Evolutionary conservation across 495 filamentous ascomycete species (phyloP), one percentile per base, ranked within the genome.

Genomic region (Neurospora sp.): DNA sequence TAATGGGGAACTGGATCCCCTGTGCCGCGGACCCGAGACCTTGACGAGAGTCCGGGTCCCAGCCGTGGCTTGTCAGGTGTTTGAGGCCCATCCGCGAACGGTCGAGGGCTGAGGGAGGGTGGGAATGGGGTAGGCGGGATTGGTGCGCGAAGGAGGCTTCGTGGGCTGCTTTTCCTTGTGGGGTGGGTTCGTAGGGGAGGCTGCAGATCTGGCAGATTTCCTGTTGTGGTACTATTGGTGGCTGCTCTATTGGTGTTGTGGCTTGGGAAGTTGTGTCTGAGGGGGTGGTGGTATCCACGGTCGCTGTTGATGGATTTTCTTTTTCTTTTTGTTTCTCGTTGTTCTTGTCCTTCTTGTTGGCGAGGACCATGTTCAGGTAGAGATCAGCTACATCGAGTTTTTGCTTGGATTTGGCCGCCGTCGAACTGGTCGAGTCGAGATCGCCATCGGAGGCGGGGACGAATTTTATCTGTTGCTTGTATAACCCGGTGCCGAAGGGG

Each of bases 41-140:
- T 7, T 83, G 77, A 31, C 93, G 82, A 42, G 88, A 86, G 81
- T 98, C 94, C 0, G 92, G 94, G 79, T 97, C 92, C 92, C 93
- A 98, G 44, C 95, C 94, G 75, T 93, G 90, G 1, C 89, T 85
- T 39, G 90, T 86, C 4, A 98, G 88, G 70, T 92, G 90, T 72
- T 87, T 86, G 9, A 98, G 85, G 0, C 94, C 94, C 80, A 89
- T 89, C 42, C 92, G 87, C 3, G 85, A 86, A n/a, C 94, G 90
- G 80, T 97, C 92, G 2, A 97, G 82, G 72, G 92, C 87, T 0
- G 94, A 97, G 2, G 95, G 95, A 1, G 94, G 93, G 76, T 94
- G 89, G 0, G 93, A 94, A 77, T 97, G 93, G 18, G 86, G 77
- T 2, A 97, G 86, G 75, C 90, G 92, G 59, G 93, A 84, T 84